Evolutionary conservation across 116 monocot species (phyloP).

Genomic region (Dioscorea cayenensis): DNA sequence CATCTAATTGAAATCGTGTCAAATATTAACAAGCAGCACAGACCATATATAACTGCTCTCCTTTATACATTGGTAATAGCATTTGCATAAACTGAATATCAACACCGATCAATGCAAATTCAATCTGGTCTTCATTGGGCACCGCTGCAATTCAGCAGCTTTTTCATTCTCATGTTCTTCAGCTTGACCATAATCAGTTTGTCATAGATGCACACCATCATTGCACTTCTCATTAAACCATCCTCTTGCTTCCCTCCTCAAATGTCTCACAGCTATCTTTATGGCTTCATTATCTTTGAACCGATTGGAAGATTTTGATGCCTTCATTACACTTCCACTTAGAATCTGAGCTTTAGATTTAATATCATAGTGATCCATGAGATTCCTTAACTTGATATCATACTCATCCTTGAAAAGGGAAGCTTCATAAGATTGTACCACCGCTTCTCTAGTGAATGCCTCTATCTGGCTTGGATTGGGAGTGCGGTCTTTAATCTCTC

Average conservation of each 20-base stretch:
- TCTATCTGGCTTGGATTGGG: slow-evolving; percentile 17
- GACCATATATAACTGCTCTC: too few relatives aligned
- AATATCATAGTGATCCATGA: slow-evolving; percentile 80
- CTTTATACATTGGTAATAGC: too few relatives aligned
- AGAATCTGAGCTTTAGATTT: slow-evolving; percentile 77
- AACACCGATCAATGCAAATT: too few relatives aligned
- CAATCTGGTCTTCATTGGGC: too few relatives aligned
- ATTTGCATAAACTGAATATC: too few relatives aligned
- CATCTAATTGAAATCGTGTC: too few relatives aligned
- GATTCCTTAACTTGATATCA: slow-evolving; percentile 73
- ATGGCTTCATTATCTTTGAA: slow-evolving; percentile 63
- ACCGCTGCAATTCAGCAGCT: too few relatives aligned
- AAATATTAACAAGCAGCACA: too few relatives aligned
- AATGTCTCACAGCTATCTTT: slow-evolving; percentile 36
- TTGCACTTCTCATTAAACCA: slow-evolving; percentile 42
- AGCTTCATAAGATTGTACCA: slow-evolving; percentile 46
- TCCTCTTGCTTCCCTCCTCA: slow-evolving; percentile 66
- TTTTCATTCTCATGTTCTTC: too few relatives aligned
- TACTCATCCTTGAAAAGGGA: slow-evolving; percentile 53
- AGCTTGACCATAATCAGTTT: too few relatives aligned
- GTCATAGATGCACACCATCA: not conserved
- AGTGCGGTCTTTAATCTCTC: slow-evolving; percentile 40
- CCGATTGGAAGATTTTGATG: slow-evolving; percentile 46
- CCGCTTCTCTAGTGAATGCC: slow-evolving; percentile 49
- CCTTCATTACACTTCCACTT: slow-evolving; percentile 36